phyloP scores from a whole-genome alignment of 2,329 filamentous ascomycete genomes.

The Epichloe brachyelytri region DNA sequence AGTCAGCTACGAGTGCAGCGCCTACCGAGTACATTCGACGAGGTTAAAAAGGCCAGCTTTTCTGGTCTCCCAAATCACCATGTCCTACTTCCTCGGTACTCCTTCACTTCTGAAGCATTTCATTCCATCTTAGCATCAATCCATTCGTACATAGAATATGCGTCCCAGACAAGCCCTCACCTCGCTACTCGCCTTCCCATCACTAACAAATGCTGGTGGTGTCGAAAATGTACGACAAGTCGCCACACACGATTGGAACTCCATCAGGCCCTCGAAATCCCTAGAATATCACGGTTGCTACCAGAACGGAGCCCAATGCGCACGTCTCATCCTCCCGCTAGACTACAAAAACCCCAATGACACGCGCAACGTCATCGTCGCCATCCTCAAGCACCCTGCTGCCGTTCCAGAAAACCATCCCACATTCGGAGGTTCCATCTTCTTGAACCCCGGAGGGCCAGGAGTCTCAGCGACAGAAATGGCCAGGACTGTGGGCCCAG shows the following conservation, averaged over 20 bases:
- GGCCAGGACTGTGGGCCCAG: conserved; percentile 11
- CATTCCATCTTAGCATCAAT: not conserved
- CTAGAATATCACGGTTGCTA: conserved; percentile 22
- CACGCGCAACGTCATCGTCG: conserved; percentile 18
- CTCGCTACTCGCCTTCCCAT: not conserved
- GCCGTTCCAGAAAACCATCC: conserved; percentile 21
- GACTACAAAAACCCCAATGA: conserved; percentile 20
- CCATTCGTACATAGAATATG: not conserved
- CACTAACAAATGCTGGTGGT: not conserved
- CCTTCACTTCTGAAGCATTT: no score
- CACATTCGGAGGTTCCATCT: conserved; percentile 22
- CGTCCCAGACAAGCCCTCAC: not conserved
- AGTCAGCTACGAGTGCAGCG: not conserved
- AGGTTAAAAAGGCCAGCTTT: no score
- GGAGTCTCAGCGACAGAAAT: conserved; percentile 21
- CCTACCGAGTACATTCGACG: no score
- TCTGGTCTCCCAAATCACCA: no score
- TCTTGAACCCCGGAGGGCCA: conserved; percentile 28
- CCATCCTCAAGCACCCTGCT: conserved; percentile 26
- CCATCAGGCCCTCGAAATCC: conserved; percentile 5
- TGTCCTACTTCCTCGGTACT: no score
- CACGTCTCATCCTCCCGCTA: conserved; percentile 28
- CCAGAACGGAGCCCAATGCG: conserved; percentile 21
- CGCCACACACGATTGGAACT: conserved; percentile 6
- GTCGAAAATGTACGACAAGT: not conserved